Conservation (phyloP, 805 yeast genomes). For the Teunomyces lycoperdinae region DNA sequence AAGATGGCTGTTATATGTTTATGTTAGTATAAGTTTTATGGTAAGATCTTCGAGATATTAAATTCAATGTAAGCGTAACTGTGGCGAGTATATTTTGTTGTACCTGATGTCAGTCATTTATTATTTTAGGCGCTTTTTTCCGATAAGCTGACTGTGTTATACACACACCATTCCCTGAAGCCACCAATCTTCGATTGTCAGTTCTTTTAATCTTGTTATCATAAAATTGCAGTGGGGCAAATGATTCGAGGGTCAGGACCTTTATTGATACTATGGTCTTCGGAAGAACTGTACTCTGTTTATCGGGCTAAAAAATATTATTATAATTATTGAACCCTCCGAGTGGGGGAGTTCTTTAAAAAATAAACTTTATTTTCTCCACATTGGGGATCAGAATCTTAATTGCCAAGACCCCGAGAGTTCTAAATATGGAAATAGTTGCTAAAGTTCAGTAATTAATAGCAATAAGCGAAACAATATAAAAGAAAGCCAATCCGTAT, state of each 20-base stretch:
- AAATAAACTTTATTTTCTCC: neutral
- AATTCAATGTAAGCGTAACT: too few relatives aligned
- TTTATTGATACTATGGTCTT: neutral
- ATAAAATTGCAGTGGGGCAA: too few relatives aligned
- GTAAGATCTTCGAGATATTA: too few relatives aligned
- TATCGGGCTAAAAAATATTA: neutral
- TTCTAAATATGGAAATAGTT: neutral
- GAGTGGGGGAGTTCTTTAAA: neutral
- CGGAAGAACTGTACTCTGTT: neutral
- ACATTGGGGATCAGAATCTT: neutral
- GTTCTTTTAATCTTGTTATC: too few relatives aligned
- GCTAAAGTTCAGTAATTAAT: neutral
- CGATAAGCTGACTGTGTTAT: too few relatives aligned
- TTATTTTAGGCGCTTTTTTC: too few relatives aligned
- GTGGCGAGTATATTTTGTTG: too few relatives aligned
- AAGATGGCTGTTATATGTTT: too few relatives aligned
- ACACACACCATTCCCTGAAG: too few relatives aligned
- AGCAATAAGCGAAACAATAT: neutral
- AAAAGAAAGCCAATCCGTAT: neutral
- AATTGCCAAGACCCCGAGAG: neutral
- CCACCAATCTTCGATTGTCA: too few relatives aligned
- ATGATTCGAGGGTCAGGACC: neutral
- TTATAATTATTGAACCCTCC: neutral
- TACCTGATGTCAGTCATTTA: too few relatives aligned
- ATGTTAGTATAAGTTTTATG: too few relatives aligned